Percentiles rank a stretch among this genome's conserved stretches.
These are phyloP conservation scores for Albizia julibrissin DNA, from an alignment of 306 rosid genomes.

Conservation along the genomic window DNA sequence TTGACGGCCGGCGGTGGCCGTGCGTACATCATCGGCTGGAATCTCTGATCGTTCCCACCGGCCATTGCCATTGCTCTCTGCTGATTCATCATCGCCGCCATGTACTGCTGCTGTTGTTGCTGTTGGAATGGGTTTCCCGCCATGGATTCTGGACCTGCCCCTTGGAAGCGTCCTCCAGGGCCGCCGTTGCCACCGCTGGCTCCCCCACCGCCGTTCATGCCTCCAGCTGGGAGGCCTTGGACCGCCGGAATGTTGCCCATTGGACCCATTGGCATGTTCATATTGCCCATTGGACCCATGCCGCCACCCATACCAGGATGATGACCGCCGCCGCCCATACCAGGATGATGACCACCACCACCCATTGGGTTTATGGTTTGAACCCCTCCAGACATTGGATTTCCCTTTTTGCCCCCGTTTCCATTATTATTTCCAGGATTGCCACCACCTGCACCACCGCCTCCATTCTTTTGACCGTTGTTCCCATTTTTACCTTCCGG, in stretches of 20 bases:
- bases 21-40: conserved; percentile 86
- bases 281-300: conserved; percentile 43
- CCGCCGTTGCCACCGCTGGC: conserved; percentile 16
- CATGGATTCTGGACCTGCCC: conserved; percentile 56
- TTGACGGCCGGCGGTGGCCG: conserved; percentile 62
- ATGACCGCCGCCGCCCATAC: conserved; percentile 35
- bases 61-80: conserved; percentile 51
- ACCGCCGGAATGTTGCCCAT: conserved; percentile 54
- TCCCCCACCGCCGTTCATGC: conserved; percentile 37
- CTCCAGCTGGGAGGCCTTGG: conserved; percentile 74
- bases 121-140: conserved; percentile 67
- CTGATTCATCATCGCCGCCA: conserved; percentile 82
- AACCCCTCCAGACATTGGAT: conserved; percentile 41
- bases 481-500: conserved; percentile 25
- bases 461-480: conserved; percentile 13
- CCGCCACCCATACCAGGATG: conserved; percentile 1
- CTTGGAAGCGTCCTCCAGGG: conserved; percentile 45
- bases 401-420: conserved; percentile 43
- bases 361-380: conserved; percentile 47
- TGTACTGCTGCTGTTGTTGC: conserved; percentile 59
- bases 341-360: neutral
- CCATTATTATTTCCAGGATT: conserved; percentile 25
- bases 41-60: conserved; percentile 51
- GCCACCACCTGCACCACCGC: conserved; percentile 18
- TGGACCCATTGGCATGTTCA: too few species aligned